Base-by-base conservation (phyloP, 2,329 filamentous ascomycete species). In the Aspergillus calidoustus region DNA sequence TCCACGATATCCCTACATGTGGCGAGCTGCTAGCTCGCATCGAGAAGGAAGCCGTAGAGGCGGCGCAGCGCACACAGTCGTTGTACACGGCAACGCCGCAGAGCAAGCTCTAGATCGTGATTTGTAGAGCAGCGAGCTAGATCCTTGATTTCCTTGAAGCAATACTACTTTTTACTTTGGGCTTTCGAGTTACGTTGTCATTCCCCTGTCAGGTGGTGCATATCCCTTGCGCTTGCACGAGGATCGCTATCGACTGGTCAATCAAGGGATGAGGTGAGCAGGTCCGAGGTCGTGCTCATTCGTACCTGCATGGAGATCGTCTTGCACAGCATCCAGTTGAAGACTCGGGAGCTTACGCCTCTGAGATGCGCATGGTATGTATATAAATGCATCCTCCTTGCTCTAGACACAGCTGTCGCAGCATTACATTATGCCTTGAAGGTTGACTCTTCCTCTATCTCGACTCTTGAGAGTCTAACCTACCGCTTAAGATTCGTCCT, bases 1-100 rank as follows among this genome's bases (percentile, higher is more conserved):
- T 95, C 64, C 87, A 94, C 69, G 91, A 95, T 70, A 91, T 93
- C 58, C 91, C 91, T 8, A 91, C 89, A 0, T 94, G 91, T 72
- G 84, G 85, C 51, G 87, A 80, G 1, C 80, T 95, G 28, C 80
- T 93, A 9, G 82, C 82, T 68, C 85, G 91, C 60, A 93, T 95
- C 69, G 91, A 93, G 81, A 88, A 83, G 74, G 91, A 94, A 76
- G 91, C 91, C 0, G 84, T 90, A 73, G 83, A 86, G 60, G 83
- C 89, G 4, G 79, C 93, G 65, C 83, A 79, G 71, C 85, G 87
- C 71, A 86, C 85, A 63, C 80, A 84, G 56, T 75, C 82, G 28
- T 78, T 91, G 54, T 79, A 88, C 64, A 80, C 80, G 58, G 69
- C 70, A 56, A 68, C 65, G 43, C 64, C 69, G 55, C 76, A 82